Evolutionary conservation across 1,139 yeast species (phyloP).

Genomic region (Sugiyamaella sp.): DNA sequence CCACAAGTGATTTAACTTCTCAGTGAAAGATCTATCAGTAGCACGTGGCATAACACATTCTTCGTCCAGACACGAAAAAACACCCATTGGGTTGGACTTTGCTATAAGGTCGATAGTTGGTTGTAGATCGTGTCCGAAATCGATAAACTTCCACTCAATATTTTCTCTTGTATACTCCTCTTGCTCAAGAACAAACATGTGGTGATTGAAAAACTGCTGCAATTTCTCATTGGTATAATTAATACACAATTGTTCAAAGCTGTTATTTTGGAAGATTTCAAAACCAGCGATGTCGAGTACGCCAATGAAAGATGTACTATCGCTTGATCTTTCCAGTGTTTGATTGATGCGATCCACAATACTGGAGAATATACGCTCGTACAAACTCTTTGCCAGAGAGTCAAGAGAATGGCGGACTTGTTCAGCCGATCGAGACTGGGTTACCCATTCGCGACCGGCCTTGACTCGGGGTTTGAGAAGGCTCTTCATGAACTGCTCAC

Average conservation of each 20-base stretch:
- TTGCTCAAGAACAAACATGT: slow-evolving; percentile 95
- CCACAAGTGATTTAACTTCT: slow-evolving; percentile 71
- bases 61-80: slow-evolving; percentile 88
- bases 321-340: slow-evolving; percentile 53
- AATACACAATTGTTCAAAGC: slow-evolving; percentile 95
- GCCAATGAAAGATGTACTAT: slow-evolving; percentile 71
- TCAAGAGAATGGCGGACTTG: slow-evolving; percentile 85
- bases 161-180: slow-evolving; percentile 92
- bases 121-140: slow-evolving; percentile 94
- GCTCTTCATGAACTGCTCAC: slow-evolving; percentile 57
- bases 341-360: slow-evolving; percentile 77
- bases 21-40: slow-evolving; percentile 79
- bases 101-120: slow-evolving; percentile 94
- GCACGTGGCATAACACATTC: slow-evolving; percentile 95
- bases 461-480: slow-evolving; percentile 81
- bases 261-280: slow-evolving; percentile 88
- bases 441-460: slow-evolving; percentile 87
- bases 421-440: slow-evolving; percentile 74
- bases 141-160: slow-evolving; percentile 95
- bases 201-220: slow-evolving; percentile 97
- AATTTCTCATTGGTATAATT: slow-evolving; percentile 95
- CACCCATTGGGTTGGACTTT: slow-evolving; percentile 72
- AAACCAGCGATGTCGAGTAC: slow-evolving; percentile 97
- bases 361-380: slow-evolving; percentile 79
- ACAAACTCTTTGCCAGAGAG: slow-evolving; percentile 84